Conservation (phyloP, 768 basidiomycete genomes). For the Tylopilus vinaceipallidus region DNA sequence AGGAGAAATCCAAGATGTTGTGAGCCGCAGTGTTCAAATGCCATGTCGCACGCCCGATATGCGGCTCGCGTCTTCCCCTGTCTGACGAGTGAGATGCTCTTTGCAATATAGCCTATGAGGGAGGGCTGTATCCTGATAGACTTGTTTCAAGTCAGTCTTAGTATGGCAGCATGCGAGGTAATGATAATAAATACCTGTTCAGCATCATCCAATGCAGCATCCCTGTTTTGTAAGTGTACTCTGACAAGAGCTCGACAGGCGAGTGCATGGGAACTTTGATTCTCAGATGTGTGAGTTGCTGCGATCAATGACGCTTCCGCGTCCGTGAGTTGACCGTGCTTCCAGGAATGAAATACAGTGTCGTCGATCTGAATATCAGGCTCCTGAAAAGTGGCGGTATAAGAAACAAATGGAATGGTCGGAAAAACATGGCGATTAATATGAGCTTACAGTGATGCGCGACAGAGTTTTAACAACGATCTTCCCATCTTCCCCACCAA, state of each 20-base stretch:
- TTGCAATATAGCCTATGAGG: constrained; percentile 2
- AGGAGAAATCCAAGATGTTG: background rate
- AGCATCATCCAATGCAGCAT: constrained; percentile 1
- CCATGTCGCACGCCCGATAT: constrained; percentile 1
- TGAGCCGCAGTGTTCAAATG: background rate
- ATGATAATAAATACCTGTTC: background rate
- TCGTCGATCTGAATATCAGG: background rate
- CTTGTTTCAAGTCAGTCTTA: background rate
- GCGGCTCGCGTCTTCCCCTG: background rate
- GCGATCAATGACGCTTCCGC: background rate
- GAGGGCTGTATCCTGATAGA: constrained; percentile 2
- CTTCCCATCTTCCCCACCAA: background rate
- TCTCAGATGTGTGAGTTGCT: background rate
- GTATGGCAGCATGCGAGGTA: background rate
- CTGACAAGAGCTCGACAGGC: constrained; percentile 4
- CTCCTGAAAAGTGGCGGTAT: background rate
- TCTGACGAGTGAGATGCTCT: background rate
- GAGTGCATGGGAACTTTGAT: background rate
- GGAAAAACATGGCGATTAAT: too few species aligned
- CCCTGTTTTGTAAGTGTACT: constrained; percentile 1
- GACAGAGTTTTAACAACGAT: background rate
- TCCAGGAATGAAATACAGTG: background rate
- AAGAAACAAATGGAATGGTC: background rate
- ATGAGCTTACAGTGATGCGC: too few species aligned
- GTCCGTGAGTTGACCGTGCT: background rate